These are phyloP conservation scores for Ceratocystis lukuohia DNA, from an alignment of 2,329 filamentous ascomycete genomes.

Conservation along the genomic window DNA sequence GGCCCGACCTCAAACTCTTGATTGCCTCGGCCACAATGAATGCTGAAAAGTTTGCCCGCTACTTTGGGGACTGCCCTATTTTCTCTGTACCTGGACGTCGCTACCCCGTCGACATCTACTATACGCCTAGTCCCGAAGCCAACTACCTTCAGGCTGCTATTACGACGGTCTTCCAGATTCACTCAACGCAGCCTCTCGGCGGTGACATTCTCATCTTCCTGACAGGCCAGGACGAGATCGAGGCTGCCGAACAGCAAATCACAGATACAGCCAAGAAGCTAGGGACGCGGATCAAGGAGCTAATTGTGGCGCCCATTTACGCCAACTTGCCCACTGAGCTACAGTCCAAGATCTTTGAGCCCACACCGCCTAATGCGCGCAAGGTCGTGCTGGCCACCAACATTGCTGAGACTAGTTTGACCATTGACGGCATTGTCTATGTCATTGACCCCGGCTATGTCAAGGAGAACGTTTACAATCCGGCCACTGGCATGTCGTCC, in stretches of 20 bases:
- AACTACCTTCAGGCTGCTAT: slow-evolving; percentile 88
- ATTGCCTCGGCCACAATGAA: slow-evolving; percentile 94
- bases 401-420: slow-evolving; percentile 90
- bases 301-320: slow-evolving; percentile 89
- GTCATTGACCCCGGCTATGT: slow-evolving; percentile 93
- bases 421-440: slow-evolving; percentile 90
- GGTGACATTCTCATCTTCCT: slow-evolving; percentile 92
- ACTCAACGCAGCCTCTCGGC: slow-evolving; percentile 59
- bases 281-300: slow-evolving; percentile 67
- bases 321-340: slow-evolving; percentile 82
- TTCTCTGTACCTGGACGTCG: slow-evolving; percentile 86
- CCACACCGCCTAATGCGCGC: slow-evolving; percentile 67
- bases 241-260: slow-evolving; percentile 70
- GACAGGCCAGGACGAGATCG: slow-evolving; percentile 93
- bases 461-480: slow-evolving; percentile 90
- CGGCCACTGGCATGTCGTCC: slow-evolving; percentile 82
- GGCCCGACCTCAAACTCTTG: slow-evolving; percentile 76
- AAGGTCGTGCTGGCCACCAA: slow-evolving; percentile 94
- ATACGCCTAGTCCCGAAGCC: slow-evolving; percentile 78
- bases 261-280: slow-evolving; percentile 78
- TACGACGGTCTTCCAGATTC: slow-evolving; percentile 89
- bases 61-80: slow-evolving; percentile 85
- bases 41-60: slow-evolving; percentile 78
- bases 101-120: slow-evolving; percentile 84
- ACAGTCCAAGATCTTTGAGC: slow-evolving; percentile 88